phyloP scores from a whole-genome alignment of 2,329 filamentous ascomycete genomes.

The Colletotrichum agaves region DNA sequence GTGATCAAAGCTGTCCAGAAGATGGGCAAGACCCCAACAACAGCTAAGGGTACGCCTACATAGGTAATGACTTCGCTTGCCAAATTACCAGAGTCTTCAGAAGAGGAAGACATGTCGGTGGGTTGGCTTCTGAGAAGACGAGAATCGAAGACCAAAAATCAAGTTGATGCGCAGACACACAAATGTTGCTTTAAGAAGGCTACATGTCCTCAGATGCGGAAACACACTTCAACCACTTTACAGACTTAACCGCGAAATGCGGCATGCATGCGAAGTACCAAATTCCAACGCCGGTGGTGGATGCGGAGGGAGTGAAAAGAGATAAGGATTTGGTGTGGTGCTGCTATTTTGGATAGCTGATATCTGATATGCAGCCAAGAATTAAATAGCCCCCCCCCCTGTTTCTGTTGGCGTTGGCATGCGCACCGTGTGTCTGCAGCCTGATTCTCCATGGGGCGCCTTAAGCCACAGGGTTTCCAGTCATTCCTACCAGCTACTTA shows the following conservation, averaged over 20 bases:
- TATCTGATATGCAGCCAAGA: neutral
- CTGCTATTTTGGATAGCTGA: neutral
- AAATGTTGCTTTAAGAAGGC: too few species aligned
- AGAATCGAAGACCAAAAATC: neutral
- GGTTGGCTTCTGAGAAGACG: neutral
- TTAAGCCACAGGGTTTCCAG: too few species aligned
- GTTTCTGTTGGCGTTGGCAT: neutral
- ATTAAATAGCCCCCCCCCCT: neutral
- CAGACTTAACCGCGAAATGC: too few species aligned
- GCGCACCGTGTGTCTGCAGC: neutral
- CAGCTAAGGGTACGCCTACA: slow-evolving; percentile 3
- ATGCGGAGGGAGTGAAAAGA: neutral
- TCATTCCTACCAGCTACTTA: too few species aligned
- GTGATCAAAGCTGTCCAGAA: neutral
- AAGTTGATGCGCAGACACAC: too few species aligned
- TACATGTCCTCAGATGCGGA: too few species aligned
- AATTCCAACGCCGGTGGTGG: too few species aligned
- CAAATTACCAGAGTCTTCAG: neutral
- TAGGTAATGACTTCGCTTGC: slow-evolving; percentile 4
- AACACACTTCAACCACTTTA: too few species aligned
- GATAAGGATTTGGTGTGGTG: neutral
- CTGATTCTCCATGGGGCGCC: neutral
- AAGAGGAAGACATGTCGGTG: neutral
- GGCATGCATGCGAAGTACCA: too few species aligned
- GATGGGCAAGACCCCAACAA: neutral